Evolutionary conservation across 139 green algal genomes (phyloP), one percentile per base, ranked within the genome.

Genomic region (Desmodesmus armatus): DNA sequence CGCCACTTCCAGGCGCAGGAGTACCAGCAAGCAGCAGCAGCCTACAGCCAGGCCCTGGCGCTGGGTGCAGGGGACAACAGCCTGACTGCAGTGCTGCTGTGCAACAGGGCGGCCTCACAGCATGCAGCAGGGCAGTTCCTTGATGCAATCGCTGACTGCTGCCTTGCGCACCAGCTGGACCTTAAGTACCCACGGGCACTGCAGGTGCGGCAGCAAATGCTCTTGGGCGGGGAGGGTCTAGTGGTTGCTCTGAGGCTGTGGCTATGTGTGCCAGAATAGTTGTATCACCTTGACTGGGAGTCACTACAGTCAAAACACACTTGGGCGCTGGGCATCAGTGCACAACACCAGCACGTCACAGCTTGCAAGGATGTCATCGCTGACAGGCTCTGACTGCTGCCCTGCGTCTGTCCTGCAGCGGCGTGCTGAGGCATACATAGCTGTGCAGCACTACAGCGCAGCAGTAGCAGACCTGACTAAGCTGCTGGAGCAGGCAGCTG

Each of bases 91-190:
- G 87, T 91, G 37, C 47, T 93, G 80, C 84, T 90, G 88, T 93
- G 91, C 86, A 94, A 92, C 72, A 75, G 89, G 25, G 90, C 91
- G 31, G 91, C 91, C 4, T 86, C 89, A 35, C 53, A 80, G 40
- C 84, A 90, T 23, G 88, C 86, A 7, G 66, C 89, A 75, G 73
- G 83, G 35, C 78, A 84, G 55, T 90, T 86, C 55, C 40, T 88
- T 5, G 90, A 95, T 21, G 92, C 92, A 0, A 73, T 95, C 35
- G 87, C 89, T 33, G 92, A 94, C 82, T 93, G 89, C 77, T 94
- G 86, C 51, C 55, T 67, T 11, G 90, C 90, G 4, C 63, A 44
- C 6, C 71, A 82, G 5, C 79, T 92, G 37, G 90, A 95, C 51
- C 27, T 62, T 1, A 66, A 33, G 13, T 95, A 94, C 72, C 53